Base-by-base conservation (phyloP, 2,329 filamentous ascomycete species). In the Sarocladium strictum region DNA sequence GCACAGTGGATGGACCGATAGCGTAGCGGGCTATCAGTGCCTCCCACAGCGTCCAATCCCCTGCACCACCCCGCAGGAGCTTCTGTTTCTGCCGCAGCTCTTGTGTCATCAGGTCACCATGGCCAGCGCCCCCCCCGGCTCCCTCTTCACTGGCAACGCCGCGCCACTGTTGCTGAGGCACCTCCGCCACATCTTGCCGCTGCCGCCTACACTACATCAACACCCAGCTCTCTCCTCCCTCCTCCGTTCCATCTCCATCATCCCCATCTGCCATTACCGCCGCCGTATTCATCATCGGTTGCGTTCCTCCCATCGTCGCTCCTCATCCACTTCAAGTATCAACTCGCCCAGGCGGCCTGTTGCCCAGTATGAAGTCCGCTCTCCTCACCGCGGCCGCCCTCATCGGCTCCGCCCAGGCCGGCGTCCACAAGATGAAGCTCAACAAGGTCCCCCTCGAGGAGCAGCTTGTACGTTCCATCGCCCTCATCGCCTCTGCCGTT, bases 361-460 rank as follows among this genome's bases (percentile, higher is more conserved):
- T 41, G 70, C 70, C 72, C 74, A 79, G 63, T 72, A 97, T 97
- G 93, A 97, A 95, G 86, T 85, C 85, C 73, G 78, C 86, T 75
- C 77, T 91, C 67, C 73, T 96, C 69, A 53, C 53, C 14, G 79
- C 90, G 71, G 85, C 86, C 67, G 80, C 86, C 77, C 84, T 95
- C 79, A 80, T 92, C 67, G 88, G 89, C 78, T 85, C 87, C 70
- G 88, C 88, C 69, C 82, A 89, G 69, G 93, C 90, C 64, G 90
- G 85, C 66, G 80, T 96, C 62, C 90, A 97, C 84, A 95, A 90
- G 81, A 87, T 97, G 83, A 94, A 95, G 82, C 86, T 99, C 67
- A 89, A 97, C 83, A 99, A 99, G 87, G 78, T 97, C 59, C 87
- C 94, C 62, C 79, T 99, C 57, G 82, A 86, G 51, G 90, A 97